Evolutionary conservation across 1,284 basidiomycete species (phyloP).

Genomic region (Rhodotorula sp.): DNA sequence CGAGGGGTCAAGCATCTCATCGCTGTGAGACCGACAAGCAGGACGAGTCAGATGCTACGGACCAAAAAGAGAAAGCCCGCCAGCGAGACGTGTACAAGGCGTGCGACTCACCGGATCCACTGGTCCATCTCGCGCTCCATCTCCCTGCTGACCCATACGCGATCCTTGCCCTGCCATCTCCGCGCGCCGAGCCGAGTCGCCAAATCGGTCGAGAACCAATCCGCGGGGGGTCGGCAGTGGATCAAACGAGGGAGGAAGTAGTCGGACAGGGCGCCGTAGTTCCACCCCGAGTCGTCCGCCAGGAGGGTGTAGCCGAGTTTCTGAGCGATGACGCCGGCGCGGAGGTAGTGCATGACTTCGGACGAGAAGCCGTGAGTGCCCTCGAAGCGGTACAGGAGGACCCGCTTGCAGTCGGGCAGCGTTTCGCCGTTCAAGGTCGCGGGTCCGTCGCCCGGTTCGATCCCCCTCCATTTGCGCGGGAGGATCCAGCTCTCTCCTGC

Average conservation of each 20-base stretch:
- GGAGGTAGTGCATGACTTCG: slow-evolving; percentile 33
- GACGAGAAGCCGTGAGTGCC: slow-evolving; percentile 28
- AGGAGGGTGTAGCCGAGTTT: slow-evolving; percentile 39
- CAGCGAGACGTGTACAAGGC: no score
- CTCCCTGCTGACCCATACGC: slow-evolving; percentile 30
- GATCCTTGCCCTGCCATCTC: slow-evolving; percentile 31
- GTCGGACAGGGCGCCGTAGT: slow-evolving; percentile 31
- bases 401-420: slow-evolving; percentile 34
- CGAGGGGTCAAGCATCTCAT: slow-evolving; percentile 32
- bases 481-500: slow-evolving; percentile 32
- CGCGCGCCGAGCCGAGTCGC: slow-evolving; percentile 21
- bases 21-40: neutral
- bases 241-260: slow-evolving; percentile 37
- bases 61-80: neutral
- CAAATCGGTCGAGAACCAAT: slow-evolving; percentile 30
- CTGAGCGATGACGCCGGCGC: slow-evolving; percentile 27
- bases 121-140: slow-evolving; percentile 19
- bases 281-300: slow-evolving; percentile 34
- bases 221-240: slow-evolving; percentile 33
- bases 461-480: slow-evolving; percentile 33
- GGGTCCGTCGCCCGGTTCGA: slow-evolving; percentile 5
- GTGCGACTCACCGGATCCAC: slow-evolving; percentile 24
- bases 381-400: slow-evolving; percentile 35
- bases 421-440: slow-evolving; percentile 19
- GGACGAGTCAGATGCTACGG: neutral